A percentile compares a stretch with the other conserved stretches of the same genome.
Conservation (phyloP, 176 grass and related monocot species). For the Alloteropsis semialata region DNA sequence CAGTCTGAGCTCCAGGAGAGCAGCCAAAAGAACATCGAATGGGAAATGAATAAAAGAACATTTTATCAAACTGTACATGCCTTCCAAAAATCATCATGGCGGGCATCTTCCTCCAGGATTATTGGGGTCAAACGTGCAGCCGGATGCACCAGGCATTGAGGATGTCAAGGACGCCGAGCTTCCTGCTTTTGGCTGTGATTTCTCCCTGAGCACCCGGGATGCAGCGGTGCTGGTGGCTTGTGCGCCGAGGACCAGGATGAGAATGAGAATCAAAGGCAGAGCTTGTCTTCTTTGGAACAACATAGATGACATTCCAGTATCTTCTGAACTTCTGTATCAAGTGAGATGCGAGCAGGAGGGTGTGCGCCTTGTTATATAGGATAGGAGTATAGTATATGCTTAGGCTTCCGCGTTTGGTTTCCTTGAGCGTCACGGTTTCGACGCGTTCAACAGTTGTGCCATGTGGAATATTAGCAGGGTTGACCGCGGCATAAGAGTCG, state of each 20-base stretch:
- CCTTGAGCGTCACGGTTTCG: conserved; percentile 14
- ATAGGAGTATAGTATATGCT: neutral
- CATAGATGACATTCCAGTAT: neutral
- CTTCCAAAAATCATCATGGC: conserved; percentile 21
- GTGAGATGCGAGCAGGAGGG: neutral
- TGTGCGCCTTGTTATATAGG: neutral
- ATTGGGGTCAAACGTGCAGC: conserved; percentile 36
- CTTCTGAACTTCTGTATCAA: neutral
- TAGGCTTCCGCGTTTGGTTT: neutral
- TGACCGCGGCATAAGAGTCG: neutral
- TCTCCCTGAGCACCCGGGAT: conserved; percentile 24
- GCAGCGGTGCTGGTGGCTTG: conserved; percentile 16
- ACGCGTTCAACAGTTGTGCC: conserved; percentile 9
- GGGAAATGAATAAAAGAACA: neutral
- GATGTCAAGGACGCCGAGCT: conserved; percentile 4
- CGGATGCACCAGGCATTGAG: conserved; percentile 22
- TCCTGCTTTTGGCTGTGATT: neutral
- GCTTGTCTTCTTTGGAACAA: neutral
- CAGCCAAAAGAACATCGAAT: neutral
- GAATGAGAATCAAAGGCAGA: conserved; percentile 19
- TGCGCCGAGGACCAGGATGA: conserved; percentile 25
- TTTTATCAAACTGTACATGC: neutral
- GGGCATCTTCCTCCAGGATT: conserved; percentile 28
- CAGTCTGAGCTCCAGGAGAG: neutral
- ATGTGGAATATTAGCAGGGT: neutral